Conservation (phyloP, 257 asterid genomes). For the Anisodus acutangulus region DNA sequence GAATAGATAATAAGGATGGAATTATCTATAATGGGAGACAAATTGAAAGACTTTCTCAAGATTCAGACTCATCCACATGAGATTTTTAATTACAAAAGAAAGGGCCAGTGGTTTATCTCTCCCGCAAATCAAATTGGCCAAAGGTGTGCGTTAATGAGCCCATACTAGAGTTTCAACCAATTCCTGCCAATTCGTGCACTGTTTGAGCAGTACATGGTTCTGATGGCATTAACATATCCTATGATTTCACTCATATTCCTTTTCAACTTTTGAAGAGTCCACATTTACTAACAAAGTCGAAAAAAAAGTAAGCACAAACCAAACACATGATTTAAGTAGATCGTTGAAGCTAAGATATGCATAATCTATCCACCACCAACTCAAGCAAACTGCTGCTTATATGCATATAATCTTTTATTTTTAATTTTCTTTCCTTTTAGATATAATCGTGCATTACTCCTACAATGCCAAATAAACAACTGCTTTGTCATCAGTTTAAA, state of each 20-base stretch:
- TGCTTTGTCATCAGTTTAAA: not conserved
- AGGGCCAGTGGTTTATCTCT: not conserved
- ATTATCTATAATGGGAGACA: not conserved
- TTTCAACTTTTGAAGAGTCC: constrained; percentile 8
- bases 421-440: not conserved
- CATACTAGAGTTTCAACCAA: not conserved
- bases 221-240: not conserved
- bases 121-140: not conserved
- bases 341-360: not conserved
- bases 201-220: not conserved
- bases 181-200: not conserved
- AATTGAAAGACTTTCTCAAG: not conserved
- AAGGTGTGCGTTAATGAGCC: constrained; percentile 6
- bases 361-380: not conserved
- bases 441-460: not conserved
- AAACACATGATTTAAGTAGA: not conserved
- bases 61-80: not conserved
- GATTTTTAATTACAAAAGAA: not conserved
- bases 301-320: not conserved
- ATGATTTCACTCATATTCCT: not conserved
- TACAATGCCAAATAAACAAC: not conserved
- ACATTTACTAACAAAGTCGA: not conserved
- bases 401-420: not conserved
- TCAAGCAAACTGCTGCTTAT: not conserved
- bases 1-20: not conserved